phyloP scores from a whole-genome alignment of 352 stramenopile species.

The Globisporangium solare region DNA sequence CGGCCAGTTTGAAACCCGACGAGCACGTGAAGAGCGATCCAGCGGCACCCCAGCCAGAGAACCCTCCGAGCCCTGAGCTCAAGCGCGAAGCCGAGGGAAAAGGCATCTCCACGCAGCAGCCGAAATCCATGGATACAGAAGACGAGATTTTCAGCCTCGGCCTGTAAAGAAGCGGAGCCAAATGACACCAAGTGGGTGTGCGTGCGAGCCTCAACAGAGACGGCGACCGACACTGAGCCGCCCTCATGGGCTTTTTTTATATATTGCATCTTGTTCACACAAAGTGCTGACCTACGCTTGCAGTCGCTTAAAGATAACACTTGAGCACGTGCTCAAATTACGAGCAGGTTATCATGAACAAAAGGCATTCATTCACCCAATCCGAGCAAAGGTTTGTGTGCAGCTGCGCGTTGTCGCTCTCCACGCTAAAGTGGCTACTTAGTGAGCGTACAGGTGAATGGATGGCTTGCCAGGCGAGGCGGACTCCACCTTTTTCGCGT shows the following conservation, averaged over 20 bases:
- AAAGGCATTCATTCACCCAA: background rate
- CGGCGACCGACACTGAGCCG: background rate
- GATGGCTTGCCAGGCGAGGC: conserved; percentile 79
- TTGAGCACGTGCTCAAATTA: background rate
- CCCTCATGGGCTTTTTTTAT: background rate
- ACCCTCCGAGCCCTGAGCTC: conserved; percentile 8
- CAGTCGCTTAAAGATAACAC: background rate
- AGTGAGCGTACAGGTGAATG: conserved; percentile 66
- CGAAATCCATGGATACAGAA: conserved; percentile 21
- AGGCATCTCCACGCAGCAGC: conserved; percentile 3
- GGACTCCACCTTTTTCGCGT: conserved; percentile 83
- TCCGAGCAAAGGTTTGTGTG: background rate
- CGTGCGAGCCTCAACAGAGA: background rate
- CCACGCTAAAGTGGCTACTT: conserved; percentile 7
- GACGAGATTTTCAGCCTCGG: conserved; percentile 83
- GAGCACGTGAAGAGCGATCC: background rate
- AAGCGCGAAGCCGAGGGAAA: conserved; percentile 8
- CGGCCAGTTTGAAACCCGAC: no score
- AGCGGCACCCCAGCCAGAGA: background rate
- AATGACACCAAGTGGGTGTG: no score
- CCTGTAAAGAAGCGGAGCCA: conserved; percentile 29
- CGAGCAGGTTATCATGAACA: background rate
- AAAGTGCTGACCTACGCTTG: background rate
- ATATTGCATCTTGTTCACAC: background rate
- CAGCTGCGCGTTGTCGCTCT: background rate